These are phyloP conservation scores for Microsporum audouinii DNA, from an alignment of 2,329 filamentous ascomycete genomes.

Conservation along the genomic window DNA sequence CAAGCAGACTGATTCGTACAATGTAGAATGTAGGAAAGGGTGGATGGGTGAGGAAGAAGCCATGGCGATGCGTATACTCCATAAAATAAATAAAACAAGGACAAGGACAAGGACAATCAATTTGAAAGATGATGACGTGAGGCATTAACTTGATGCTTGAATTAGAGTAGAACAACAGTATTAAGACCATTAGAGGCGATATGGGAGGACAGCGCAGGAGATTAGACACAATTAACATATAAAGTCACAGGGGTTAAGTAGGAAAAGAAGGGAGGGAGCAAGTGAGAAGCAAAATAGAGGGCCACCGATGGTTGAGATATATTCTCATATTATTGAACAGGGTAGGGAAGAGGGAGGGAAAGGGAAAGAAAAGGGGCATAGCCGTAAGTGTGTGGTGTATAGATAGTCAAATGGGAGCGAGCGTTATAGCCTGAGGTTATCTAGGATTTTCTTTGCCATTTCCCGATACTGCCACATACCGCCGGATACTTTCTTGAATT, in stretches of 20 bases:
- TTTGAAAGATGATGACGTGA: not conserved
- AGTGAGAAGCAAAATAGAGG: not conserved
- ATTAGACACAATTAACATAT: not conserved
- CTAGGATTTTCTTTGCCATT: constrained; percentile 91
- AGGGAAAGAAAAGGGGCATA: not conserved
- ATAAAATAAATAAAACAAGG: not conserved
- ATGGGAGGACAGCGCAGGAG: not conserved
- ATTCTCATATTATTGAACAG: not conserved
- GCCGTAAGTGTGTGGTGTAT: not conserved
- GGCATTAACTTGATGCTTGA: not conserved
- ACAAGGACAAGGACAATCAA: not conserved
- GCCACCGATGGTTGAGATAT: not conserved
- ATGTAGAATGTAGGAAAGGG: not conserved
- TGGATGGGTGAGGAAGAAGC: not conserved
- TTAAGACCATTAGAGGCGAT: not conserved
- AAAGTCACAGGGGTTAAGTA: not conserved
- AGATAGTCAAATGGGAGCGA: not conserved
- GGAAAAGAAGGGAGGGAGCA: not conserved
- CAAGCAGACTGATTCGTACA: not conserved
- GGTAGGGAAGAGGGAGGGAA: not conserved
- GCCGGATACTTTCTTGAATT: constrained; percentile 92
- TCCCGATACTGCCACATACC: constrained; percentile 99
- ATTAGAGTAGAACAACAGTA: not conserved
- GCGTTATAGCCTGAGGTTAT: constrained; percentile 62
- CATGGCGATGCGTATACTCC: not conserved